phyloP scores from a whole-genome alignment of 495 filamentous ascomycete species.

The Neurospora tetrasperma region DNA sequence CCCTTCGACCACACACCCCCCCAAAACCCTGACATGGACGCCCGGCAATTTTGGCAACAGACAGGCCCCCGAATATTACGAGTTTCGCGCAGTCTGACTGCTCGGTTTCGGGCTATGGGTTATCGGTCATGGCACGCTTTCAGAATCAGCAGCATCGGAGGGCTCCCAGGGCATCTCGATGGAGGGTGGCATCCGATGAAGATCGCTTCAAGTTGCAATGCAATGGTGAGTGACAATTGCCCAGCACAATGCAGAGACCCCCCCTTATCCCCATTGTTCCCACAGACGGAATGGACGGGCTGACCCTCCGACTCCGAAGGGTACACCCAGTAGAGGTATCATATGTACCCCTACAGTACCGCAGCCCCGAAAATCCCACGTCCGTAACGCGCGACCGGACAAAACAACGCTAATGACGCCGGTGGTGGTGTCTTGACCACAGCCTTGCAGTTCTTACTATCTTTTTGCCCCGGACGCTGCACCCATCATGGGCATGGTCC shows the following conservation, averaged over 20 bases:
- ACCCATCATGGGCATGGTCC: not conserved
- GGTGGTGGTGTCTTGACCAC: not conserved
- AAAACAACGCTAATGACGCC: not conserved
- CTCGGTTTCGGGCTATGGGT: not conserved
- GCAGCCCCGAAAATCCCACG: not conserved
- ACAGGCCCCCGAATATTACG: not conserved
- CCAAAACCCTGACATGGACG: not conserved
- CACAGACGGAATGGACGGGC: not conserved
- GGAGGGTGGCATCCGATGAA: not conserved
- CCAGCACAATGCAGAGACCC: not conserved
- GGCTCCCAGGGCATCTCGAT: not conserved
- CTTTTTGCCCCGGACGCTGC: not conserved
- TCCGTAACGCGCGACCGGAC: not conserved
- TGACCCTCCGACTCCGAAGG: not conserved
- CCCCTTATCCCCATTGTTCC: not conserved
- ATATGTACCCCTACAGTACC: not conserved
- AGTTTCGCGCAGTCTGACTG: not conserved
- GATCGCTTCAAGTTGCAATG: not conserved
- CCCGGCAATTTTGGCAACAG: not conserved
- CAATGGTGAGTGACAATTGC: not conserved
- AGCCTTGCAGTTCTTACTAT: not conserved
- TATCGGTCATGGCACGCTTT: not conserved
- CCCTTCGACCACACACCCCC: not conserved
- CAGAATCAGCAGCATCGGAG: not conserved
- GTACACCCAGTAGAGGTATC: not conserved